phyloP scores from a whole-genome alignment of 1,139 yeast species.

The Magnusiomyces clavatus region DNA sequence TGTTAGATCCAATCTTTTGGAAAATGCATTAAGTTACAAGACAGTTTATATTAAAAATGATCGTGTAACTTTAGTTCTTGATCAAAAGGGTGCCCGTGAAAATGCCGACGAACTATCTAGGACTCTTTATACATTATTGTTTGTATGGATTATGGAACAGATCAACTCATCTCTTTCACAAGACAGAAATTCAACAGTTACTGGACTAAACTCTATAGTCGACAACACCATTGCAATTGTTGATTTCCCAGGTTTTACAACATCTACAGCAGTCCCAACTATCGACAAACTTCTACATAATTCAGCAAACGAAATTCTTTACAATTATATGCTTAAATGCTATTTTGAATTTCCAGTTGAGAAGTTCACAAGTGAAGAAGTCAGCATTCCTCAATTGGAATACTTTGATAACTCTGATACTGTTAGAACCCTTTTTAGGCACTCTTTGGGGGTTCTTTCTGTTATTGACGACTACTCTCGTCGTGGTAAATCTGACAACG shows the following conservation, averaged over 20 bases:
- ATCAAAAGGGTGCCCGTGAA: conserved; percentile 36
- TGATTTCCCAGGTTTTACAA: conserved; percentile 38
- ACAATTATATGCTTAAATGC: conserved; percentile 32
- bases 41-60: conserved; percentile 34
- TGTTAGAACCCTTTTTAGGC: conserved; percentile 32
- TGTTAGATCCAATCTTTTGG: conserved; percentile 34
- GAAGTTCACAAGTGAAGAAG: conserved; percentile 35
- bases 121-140: conserved; percentile 35
- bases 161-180: conserved; percentile 33
- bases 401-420: conserved; percentile 37
- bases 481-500: conserved; percentile 30
- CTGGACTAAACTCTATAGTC: conserved; percentile 27
- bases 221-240: conserved; percentile 33
- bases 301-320: conserved; percentile 37
- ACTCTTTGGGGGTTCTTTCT: conserved; percentile 32
- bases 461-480: conserved; percentile 36
- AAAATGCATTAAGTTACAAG: conserved; percentile 33
- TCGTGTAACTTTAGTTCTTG: conserved; percentile 37
- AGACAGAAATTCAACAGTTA: conserved; percentile 16
- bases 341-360: conserved; percentile 35
- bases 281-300: conserved; percentile 36
- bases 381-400: conserved; percentile 31
- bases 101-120: conserved; percentile 39
- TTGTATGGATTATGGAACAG: conserved; percentile 35
- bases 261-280: conserved; percentile 30